Conservation (phyloP, 2,329 filamentous ascomycete genomes). For the Trichophyton simii region DNA sequence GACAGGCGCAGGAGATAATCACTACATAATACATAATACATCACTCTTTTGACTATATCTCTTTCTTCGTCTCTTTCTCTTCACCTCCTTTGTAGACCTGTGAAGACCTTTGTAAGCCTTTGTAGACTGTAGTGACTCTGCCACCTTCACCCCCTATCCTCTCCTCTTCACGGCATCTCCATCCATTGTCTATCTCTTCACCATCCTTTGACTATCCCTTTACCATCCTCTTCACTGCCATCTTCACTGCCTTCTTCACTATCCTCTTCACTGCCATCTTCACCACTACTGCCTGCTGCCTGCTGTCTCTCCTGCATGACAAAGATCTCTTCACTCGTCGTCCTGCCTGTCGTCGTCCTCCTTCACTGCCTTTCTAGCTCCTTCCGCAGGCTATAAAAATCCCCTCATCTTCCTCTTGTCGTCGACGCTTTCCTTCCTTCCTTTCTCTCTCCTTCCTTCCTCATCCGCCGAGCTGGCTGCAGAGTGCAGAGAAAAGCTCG, state of each 20-base stretch:
- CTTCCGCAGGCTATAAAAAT: not conserved
- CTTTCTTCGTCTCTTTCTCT: not conserved
- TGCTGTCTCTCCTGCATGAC: not conserved
- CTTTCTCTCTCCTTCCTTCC: not conserved
- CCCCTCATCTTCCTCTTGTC: slow-evolving; percentile 14
- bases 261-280: not conserved
- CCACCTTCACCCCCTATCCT: too few relatives aligned
- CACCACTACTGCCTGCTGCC: not conserved
- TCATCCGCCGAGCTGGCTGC: not conserved
- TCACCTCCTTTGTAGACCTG: too few relatives aligned
- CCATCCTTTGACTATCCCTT: not conserved
- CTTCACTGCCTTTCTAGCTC: not conserved
- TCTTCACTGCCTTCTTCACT: not conserved
- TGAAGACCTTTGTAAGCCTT: too few relatives aligned
- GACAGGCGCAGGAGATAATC: not conserved
- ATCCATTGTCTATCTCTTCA: too few relatives aligned
- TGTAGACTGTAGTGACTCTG: too few relatives aligned
- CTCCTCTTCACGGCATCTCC: too few relatives aligned
- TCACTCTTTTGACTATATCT: not conserved
- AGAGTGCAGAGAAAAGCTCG: slow-evolving; percentile 8
- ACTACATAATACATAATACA: too few relatives aligned
- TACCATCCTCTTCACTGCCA: not conserved
- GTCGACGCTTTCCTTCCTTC: not conserved
- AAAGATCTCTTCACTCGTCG: too few relatives aligned
- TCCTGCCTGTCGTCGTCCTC: not conserved